phyloP scores from a whole-genome alignment of 129 eudicot genomes.

The Dittrichia graveolens region DNA sequence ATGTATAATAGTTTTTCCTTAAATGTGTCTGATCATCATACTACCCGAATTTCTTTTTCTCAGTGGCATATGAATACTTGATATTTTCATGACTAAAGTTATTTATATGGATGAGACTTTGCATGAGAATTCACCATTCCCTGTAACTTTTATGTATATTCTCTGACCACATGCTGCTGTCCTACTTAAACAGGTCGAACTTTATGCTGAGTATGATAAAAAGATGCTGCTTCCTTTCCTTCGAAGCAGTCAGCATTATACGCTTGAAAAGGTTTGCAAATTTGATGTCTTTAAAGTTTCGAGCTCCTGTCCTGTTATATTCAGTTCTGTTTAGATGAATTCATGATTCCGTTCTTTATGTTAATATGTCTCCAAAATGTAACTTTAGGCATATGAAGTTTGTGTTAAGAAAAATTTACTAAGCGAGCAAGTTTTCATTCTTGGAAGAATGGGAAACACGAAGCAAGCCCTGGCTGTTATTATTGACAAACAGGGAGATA shows the following conservation, averaged over 20 bases:
- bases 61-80: no score
- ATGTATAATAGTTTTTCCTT: not conserved
- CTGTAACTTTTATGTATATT: not conserved
- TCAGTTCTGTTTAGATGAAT: not conserved
- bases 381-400: constrained; percentile 84
- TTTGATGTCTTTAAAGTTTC: not conserved
- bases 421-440: constrained; percentile 89
- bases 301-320: no score
- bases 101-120: not conserved
- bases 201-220: constrained; percentile 82
- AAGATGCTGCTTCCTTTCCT: constrained; percentile 95
- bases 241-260: constrained; percentile 95
- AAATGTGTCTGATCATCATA: not conserved
- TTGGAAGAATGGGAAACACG: constrained; percentile 94
- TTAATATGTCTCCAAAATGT: constrained; percentile 23
- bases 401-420: constrained; percentile 72
- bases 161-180: constrained; percentile 12
- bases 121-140: not conserved
- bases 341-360: constrained; percentile 10
- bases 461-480: constrained; percentile 91
- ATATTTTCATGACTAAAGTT: not conserved
- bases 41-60: constrained; percentile 8
- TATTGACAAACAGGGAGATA: constrained; percentile 78
- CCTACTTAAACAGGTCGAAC: constrained; percentile 69
- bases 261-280: constrained; percentile 79